Evolutionary conservation across 1,284 basidiomycete genomes (phyloP), one percentile per base, ranked within the genome.

Genomic region (Cutaneotrichosporon cutaneum): DNA sequence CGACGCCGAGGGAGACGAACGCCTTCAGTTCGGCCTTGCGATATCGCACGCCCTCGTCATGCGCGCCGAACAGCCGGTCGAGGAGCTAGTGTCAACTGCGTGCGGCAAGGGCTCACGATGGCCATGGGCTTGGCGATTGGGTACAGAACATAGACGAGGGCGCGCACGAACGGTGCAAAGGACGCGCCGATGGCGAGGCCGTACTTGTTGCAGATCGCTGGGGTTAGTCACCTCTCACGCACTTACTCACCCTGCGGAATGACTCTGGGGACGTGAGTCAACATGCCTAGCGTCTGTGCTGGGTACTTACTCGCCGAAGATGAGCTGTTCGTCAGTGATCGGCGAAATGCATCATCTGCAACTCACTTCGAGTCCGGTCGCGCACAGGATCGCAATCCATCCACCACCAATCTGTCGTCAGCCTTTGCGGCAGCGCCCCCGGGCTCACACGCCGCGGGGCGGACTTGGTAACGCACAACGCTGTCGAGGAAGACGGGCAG

Each of bases 11-110:
- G 76, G 90, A 54, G 22, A 97, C 85, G 77, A 97, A 96, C 0
- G 90, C 90, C 79, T 90, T 92, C 50, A 96, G 85, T 72, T 94
- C 90, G 0, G 90, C 90, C 76, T 93, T 93, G 70, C 92, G 90
- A 80, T 94, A 94, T 0, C 89, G 91, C 60, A 89, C 84, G 0
- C 83, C 77, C 48, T 81, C 76, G 39, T 71, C 73, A 66, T 82
- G 80, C 26, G 81, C 74, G 21, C 82, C 82, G 5, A 84, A 77
- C 22, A 81, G 69, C 48, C 69, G 75, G 70, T 84, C 82, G 16
- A 81, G 73, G 11, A 78, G 53, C 71, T 77, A 60, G 4, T 72
- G 76, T 68, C 66, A 80, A 22, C 74, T 72, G 70, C 65, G 21
- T 73, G 8, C 3, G 18, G 8, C 13, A 16, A 7, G 4, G 32